Conservation (phyloP, 805 yeast species). For the Torulaspora delbrueckii region DNA sequence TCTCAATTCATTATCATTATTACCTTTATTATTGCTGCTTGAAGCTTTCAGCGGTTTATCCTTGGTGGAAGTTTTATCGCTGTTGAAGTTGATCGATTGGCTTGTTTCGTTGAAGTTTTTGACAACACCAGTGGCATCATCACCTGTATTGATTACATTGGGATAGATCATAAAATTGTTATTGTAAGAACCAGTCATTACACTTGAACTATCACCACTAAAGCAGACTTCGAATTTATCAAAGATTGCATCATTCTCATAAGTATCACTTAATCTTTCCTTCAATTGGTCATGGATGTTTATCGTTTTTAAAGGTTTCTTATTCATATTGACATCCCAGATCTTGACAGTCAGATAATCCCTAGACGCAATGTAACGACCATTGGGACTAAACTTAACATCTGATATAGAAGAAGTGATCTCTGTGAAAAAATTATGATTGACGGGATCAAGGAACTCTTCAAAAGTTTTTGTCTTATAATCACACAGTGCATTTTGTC, state of each 20-base stretch:
- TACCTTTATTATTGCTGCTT: conserved; percentile 8
- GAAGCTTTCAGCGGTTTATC: conserved; percentile 12
- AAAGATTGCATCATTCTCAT: conserved; percentile 96
- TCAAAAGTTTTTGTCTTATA: conserved; percentile 81
- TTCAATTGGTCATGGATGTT: conserved; percentile 93
- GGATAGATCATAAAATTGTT: conserved; percentile 97
- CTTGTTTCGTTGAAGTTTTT: conserved; percentile 10
- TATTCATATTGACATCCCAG: conserved; percentile 98
- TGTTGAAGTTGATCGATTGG: conserved; percentile 9
- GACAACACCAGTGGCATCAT: conserved; percentile 16
- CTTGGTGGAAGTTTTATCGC: conserved; percentile 7
- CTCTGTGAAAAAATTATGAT: conserved; percentile 94
- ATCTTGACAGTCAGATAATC: conserved; percentile 96
- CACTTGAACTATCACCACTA: conserved; percentile 84
- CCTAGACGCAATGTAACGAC: conserved; percentile 91
- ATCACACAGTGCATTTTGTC: conserved; percentile 92
- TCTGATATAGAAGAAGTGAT: conserved; percentile 92
- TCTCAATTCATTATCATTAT: conserved; percentile 7
- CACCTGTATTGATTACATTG: conserved; percentile 50
- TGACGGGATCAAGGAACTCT: conserved; percentile 86
- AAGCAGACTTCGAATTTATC: conserved; percentile 97
- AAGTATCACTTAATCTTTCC: conserved; percentile 91
- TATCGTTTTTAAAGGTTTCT: conserved; percentile 87
- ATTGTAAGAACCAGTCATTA: conserved; percentile 96
- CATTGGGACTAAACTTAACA: conserved; percentile 86